Evolutionary conservation across 306 rosid species (phyloP), one percentile per base, ranked within the genome.

Genomic region (Malus sieversii): DNA sequence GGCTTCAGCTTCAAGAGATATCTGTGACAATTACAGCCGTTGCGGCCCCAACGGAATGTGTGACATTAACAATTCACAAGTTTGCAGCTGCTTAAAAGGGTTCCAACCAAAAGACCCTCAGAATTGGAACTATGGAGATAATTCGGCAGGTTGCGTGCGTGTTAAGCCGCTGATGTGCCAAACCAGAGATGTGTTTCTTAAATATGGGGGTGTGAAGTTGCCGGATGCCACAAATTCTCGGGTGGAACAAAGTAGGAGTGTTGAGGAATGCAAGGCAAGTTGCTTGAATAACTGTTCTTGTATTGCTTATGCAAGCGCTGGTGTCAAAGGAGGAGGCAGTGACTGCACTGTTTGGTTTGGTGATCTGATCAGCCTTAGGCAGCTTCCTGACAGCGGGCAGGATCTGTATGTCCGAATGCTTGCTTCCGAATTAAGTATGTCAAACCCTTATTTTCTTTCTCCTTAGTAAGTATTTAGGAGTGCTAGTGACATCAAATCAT

Each of bases 221-320:
- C 91, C 89, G 5, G 89, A 85, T 48, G 40, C 83, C 20, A 67
- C 77, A 12, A 44, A 80, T 59, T 75, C 87, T 78, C 80, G 75
- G 87, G 52, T 59, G 14, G 75, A 86, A 23, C 68, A 22, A 44
- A 80, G 83, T 55, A 77, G 89, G 83, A 77, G 25, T 40, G 71
- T 82, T 6, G 33, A 71, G 4, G 83, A 89, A 48, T 89, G 97
- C 68, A 83, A 73, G 73, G 82, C 18, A 0, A 68, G 62, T 42
- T 89, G 94, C 76, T 82, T 85, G 72, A 74, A 25, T 48, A 82
- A 87, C 22, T 89, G 94, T 63, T 81, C 87, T 9, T 91, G 94
- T 79, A 75, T 53, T 59, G 92, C 91, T 66, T 91, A 74, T 60
- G 77, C 91, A n/a, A 81, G 81, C 63, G 35, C 83, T 2, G 79